These are phyloP conservation scores for Scedosporium minutisporum DNA, from an alignment of 2,329 filamentous ascomycete species.

Conservation along the genomic window DNA sequence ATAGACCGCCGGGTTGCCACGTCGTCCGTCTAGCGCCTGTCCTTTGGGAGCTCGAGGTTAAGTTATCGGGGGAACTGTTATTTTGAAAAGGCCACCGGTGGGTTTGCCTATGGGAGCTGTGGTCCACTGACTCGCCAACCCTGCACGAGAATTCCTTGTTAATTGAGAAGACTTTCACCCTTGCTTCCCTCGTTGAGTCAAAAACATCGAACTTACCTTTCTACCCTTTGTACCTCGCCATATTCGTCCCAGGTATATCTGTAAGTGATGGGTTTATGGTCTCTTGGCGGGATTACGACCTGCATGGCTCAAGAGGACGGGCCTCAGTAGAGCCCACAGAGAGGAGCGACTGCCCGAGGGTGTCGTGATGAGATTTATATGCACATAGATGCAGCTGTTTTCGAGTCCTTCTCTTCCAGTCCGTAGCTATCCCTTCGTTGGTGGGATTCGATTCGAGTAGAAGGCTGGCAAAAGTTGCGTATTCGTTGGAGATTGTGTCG, in stretches of 20 bases:
- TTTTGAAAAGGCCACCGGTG: slow-evolving; percentile 12
- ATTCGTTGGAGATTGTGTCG: background rate
- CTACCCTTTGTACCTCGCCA: slow-evolving; percentile 11
- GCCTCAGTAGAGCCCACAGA: background rate
- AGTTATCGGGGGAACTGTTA: background rate
- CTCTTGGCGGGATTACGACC: slow-evolving; percentile 12
- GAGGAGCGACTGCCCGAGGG: slow-evolving; percentile 1
- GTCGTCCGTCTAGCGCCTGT: slow-evolving; percentile 3
- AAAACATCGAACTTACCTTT: slow-evolving; percentile 7
- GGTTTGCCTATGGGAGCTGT: slow-evolving; percentile 4
- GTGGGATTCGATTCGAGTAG: background rate
- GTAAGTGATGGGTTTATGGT: slow-evolving; percentile 11
- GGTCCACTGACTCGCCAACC: slow-evolving; percentile 3
- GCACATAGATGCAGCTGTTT: background rate
- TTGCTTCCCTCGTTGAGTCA: background rate
- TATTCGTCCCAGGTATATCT: slow-evolving; percentile 12
- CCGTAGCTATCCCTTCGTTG: background rate
- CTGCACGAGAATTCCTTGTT: background rate
- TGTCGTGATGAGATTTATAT: background rate
- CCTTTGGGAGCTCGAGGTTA: background rate
- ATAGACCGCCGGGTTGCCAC: background rate
- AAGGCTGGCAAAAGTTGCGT: background rate
- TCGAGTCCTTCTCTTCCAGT: background rate
- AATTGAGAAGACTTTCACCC: background rate
- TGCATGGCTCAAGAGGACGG: slow-evolving; percentile 7